Conservation (phyloP, 257 asterid genomes). For the Linderniella brevidens region DNA sequence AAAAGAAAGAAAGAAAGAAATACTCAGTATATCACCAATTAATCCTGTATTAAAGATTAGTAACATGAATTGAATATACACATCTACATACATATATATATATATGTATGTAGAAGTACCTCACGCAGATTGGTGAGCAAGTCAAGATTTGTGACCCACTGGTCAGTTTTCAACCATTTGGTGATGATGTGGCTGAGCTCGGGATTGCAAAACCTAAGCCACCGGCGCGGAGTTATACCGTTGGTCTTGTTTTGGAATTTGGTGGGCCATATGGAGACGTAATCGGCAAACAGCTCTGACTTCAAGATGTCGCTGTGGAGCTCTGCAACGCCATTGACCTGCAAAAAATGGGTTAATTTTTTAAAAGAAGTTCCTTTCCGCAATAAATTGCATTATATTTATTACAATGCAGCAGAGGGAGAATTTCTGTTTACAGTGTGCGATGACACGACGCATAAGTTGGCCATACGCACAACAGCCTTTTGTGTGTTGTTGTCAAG, state of each 20-base stretch:
- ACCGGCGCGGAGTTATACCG: constrained; percentile 97
- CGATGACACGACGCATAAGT: constrained; percentile 85
- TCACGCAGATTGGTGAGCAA: constrained; percentile 63
- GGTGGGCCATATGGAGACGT: constrained; percentile 87
- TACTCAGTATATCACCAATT: neutral
- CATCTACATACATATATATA: no score
- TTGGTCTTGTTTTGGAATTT: constrained; percentile 97
- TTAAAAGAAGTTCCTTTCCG: constrained; percentile 10
- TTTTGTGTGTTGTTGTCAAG: constrained; percentile 72
- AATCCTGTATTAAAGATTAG: neutral
- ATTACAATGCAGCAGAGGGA: no score
- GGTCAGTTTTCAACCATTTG: constrained; percentile 92
- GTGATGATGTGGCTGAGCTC: constrained; percentile 86
- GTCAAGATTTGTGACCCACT: constrained; percentile 88
- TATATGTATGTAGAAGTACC: constrained; percentile 47
- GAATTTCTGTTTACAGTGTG: constrained; percentile 51
- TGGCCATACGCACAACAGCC: constrained; percentile 98
- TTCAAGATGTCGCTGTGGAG: constrained; percentile 88
- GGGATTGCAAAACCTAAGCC: constrained; percentile 92
- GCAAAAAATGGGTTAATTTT: constrained; percentile 16
- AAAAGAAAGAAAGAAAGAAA: constrained; percentile 9
- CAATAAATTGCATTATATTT: no score
- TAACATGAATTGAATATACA: constrained; percentile 6
- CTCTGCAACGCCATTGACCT: constrained; percentile 99
- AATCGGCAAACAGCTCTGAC: constrained; percentile 75